A percentile compares a stretch with the other conserved stretches of the same genome.
These are phyloP conservation scores for Amoebophrya sp. DNA, from an alignment of 169 alveolate genomes.

Conservation along the genomic window DNA sequence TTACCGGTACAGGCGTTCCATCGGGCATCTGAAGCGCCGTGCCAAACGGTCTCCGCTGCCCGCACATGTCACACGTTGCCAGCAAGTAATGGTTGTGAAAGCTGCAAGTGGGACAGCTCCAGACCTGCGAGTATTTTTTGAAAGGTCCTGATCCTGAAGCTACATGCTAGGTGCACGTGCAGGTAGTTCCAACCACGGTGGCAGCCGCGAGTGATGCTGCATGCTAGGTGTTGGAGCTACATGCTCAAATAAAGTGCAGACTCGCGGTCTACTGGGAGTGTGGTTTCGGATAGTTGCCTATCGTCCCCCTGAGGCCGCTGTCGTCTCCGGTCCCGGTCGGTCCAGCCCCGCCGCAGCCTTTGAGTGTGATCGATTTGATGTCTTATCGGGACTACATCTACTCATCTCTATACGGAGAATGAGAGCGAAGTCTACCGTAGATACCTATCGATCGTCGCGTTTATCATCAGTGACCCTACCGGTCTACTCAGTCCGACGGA, in stretches of 20 bases:
- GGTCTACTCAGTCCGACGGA: not conserved
- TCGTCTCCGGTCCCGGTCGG: too few relatives aligned
- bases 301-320: too few relatives aligned
- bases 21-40: not conserved
- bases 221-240: too few relatives aligned
- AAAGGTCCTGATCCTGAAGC: not conserved
- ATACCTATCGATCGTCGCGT: too few relatives aligned
- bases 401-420: too few relatives aligned
- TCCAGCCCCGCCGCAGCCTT: not conserved
- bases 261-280: conserved; percentile 6
- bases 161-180: too few relatives aligned
- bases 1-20: not conserved
- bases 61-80: not conserved
- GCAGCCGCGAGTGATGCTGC: too few relatives aligned
- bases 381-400: too few relatives aligned
- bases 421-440: too few relatives aligned
- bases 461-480: not conserved
- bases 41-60: not conserved
- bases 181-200: too few relatives aligned
- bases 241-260: not conserved
- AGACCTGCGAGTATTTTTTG: too few relatives aligned
- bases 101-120: not conserved
- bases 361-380: not conserved
- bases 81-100: not conserved
- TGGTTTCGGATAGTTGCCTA: not conserved